Evolutionary conservation across 176 grass and related monocot species (phyloP).

Genomic region (Luzula sylvatica): DNA sequence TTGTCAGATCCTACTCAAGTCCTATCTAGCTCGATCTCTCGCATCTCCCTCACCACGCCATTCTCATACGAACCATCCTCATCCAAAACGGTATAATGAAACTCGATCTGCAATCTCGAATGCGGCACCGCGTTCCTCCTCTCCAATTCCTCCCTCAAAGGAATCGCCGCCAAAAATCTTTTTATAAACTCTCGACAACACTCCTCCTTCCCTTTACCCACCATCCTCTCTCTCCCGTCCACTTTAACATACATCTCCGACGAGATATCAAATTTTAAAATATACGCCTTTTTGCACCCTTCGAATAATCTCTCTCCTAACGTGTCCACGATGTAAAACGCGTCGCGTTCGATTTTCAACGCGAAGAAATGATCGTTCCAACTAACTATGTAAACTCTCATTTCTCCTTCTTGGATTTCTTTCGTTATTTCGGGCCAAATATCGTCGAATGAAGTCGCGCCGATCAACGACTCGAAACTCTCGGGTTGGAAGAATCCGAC

Average conservation of each 20-base stretch:
- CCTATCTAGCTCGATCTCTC: no score
- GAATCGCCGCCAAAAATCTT: slow-evolving; percentile 82
- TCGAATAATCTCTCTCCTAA: slow-evolving; percentile 83
- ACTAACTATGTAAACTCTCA: slow-evolving; percentile 70
- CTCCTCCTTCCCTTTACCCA: slow-evolving; percentile 71
- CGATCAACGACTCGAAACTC: slow-evolving; percentile 64
- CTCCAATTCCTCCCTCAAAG: slow-evolving; percentile 83
- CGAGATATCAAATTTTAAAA: slow-evolving; percentile 62
- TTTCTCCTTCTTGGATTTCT: background rate
- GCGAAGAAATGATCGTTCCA: slow-evolving; percentile 99
- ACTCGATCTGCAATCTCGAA: slow-evolving; percentile 92
- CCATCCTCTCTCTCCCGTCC: slow-evolving; percentile 24
- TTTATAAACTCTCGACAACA: slow-evolving; percentile 97
- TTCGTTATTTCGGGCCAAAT: slow-evolving; percentile 63
- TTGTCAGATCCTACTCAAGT: no score
- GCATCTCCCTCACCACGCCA: no score
- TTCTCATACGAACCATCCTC: slow-evolving; percentile 4
- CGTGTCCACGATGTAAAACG: slow-evolving; percentile 73
- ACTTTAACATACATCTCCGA: slow-evolving; percentile 65
- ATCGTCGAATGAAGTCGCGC: slow-evolving; percentile 80
- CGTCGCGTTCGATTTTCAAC: slow-evolving; percentile 60
- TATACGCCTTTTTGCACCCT: slow-evolving; percentile 83
- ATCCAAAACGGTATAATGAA: slow-evolving; percentile 50
- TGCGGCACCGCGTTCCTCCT: slow-evolving; percentile 60
- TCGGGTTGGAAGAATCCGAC: slow-evolving; percentile 96